Evolutionary conservation across 371 early-diverging fungal genomes (phyloP), one percentile per base, ranked within the genome.

Genomic region (Haplosporangium sp.): DNA sequence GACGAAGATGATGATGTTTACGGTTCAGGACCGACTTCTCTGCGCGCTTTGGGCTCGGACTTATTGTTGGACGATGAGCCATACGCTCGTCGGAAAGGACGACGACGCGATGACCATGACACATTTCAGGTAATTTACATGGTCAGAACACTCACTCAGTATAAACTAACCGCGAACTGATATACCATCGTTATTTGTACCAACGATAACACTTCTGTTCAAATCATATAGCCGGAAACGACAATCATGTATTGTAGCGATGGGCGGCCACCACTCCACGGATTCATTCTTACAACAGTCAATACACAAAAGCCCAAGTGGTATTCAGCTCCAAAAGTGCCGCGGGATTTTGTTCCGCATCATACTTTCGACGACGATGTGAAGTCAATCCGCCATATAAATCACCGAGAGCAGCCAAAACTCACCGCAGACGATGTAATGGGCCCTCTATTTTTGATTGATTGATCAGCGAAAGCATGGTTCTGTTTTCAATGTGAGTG

Each of bases 261-360:
- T 72, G 92, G 92, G 14, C 81, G 87, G 20, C 66, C 82, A 0
- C 87, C 92, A 5, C 66, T 92, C 21, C 63, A 59, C 12, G 91
- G 92, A 9, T 94, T 91, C 65, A 59, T 80, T 12, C 74, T 91
- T 10, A 84, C 87, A 0, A 57, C 63, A 5, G 52, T 80, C 21
- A 81, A 81, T 11, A 50, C 83, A 18, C 80, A 84, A 11, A 67
- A 83, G 8, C 81, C 84, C 6, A 86, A 87, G 74, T 90, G 90
- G 91, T 88, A 84, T 67, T 51, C 82, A 7, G 88, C 89, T 8
- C 90, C 91, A 0, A 72, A 68, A 21, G 81, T 93, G 1, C 93
- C 93, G 38, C 62, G 77, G 1, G 81, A 82, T 55, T 92, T 86
- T 66, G 73, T 72, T 20, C 88, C 88, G 7, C 59, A 74, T 9